phyloP scores from a whole-genome alignment of 345 rosid species.

The Brassica rapa region DNA sequence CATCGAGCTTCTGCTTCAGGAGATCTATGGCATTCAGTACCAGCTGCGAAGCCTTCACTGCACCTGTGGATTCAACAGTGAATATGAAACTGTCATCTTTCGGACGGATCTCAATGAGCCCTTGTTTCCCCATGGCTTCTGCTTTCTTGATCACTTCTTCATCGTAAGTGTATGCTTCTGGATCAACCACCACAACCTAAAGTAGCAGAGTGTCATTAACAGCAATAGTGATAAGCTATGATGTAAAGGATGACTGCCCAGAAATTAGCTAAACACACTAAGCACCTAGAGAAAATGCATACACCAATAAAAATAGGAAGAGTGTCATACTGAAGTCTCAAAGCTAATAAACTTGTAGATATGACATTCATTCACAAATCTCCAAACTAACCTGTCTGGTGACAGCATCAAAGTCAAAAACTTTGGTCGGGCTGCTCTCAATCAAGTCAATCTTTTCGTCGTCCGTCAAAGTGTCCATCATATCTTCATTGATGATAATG shows the following conservation, averaged over 20 bases:
- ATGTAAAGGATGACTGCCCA: neutral
- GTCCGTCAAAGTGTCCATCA: conserved; percentile 76
- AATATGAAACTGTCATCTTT: conserved; percentile 88
- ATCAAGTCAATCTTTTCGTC: conserved; percentile 73
- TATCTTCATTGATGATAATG: conserved; percentile 79
- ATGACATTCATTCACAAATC: neutral
- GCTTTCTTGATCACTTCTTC: conserved; percentile 91
- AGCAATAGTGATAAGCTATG: neutral
- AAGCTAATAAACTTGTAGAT: conserved; percentile 7
- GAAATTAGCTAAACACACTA: neutral
- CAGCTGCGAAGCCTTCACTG: conserved; percentile 85
- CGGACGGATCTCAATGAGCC: conserved; percentile 78
- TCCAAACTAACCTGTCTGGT: conserved; percentile 61
- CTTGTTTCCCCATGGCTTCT: conserved; percentile 90
- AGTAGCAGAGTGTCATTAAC: neutral
- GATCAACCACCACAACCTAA: conserved; percentile 81
- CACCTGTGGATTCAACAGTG: conserved; percentile 94
- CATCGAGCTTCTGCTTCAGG: conserved; percentile 86
- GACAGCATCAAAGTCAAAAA: conserved; percentile 64
- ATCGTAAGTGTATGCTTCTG: conserved; percentile 89
- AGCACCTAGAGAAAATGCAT: neutral
- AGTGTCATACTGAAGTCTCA: too few relatives aligned
- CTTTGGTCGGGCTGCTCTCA: conserved; percentile 91
- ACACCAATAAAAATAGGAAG: too few relatives aligned
- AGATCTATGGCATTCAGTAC: conserved; percentile 84